Base-by-base conservation (phyloP, 805 yeast genomes). In the Millerozyma miso region DNA sequence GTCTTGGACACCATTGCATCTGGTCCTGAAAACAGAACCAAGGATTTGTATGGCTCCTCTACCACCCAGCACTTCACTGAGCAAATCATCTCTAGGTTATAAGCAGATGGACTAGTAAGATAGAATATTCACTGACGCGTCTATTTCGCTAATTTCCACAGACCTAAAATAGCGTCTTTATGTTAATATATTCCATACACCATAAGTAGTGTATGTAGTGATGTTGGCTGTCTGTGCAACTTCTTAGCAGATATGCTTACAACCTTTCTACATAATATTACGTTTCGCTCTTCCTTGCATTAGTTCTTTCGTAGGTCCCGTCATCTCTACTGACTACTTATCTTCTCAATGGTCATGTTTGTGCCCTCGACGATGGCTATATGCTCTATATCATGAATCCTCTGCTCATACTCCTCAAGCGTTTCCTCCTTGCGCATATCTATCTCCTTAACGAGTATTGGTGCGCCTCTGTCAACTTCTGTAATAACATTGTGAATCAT, bases 401-500 rank as follows among this genome's bases (percentile, higher is more conserved):
- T 79, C 12, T 62, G 70, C 60, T 88, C 96, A 66, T 90, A 93
- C 18, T 74, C 75, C 38, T 88, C 96, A 43, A 89, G 64, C 1
- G 87, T 58, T 60, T 91, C 98, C 1, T 80, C 88, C 43, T 82
- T 81, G 15, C 65, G 63, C 34, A 91, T 75, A 3, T 78, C 83
- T 31, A 93, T 62, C 59, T 90, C 88, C 56, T 81, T 85, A 10
- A 93, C 90, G 13, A 93, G 66, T 34, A 93, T 63, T 2, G 99
- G 97, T 53, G 83, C 85, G 18, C 99, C 99, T 53, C 83, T 81
- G 63, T 93, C 99, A 4, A 93, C 99, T 55, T 87, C 96, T 38
- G 89, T 87, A 52, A 93, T 90, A n/a, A 93, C 98, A 57, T 85
- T 80, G 69, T 93, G 99, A 36, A 93, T 86, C 99, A 93, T 93